phyloP scores from a whole-genome alignment of 2,329 filamentous ascomycete genomes.

The Penicillium sclerotiorum region DNA sequence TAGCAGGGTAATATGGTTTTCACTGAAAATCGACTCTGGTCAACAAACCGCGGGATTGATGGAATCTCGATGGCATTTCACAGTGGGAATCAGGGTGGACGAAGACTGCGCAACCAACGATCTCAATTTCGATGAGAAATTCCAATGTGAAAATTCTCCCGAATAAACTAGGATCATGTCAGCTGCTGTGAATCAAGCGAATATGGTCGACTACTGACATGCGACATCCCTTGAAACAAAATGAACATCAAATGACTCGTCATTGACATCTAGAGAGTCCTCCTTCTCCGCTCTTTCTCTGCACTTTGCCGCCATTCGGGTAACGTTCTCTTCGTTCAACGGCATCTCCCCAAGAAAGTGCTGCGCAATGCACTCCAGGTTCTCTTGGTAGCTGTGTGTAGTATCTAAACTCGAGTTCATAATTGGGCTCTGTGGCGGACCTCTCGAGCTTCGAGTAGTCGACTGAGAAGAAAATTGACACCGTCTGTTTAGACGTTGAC shows the following conservation, averaged over 20 bases:
- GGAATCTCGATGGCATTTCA: slow-evolving; percentile 37
- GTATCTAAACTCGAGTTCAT: not conserved
- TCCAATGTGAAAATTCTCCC: slow-evolving; percentile 47
- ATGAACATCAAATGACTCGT: slow-evolving; percentile 18
- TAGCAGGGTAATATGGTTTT: not conserved
- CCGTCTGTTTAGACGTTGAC: slow-evolving; percentile 52
- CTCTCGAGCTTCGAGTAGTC: slow-evolving; percentile 34
- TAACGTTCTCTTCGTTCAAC: slow-evolving; percentile 15
- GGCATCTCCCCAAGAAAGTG: slow-evolving; percentile 20
- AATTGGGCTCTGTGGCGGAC: too few relatives aligned
- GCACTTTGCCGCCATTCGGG: slow-evolving; percentile 12
- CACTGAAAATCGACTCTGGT: too few relatives aligned
- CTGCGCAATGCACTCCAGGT: slow-evolving; percentile 13
- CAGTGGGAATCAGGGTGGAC: too few relatives aligned
- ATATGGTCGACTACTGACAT: not conserved
- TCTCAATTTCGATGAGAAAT: slow-evolving; percentile 46
- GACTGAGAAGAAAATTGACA: slow-evolving; percentile 48
- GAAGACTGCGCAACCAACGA: too few relatives aligned
- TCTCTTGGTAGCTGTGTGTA: slow-evolving; percentile 2
- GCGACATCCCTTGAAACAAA: slow-evolving; percentile 10
- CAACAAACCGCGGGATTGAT: slow-evolving; percentile 29
- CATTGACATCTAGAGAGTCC: slow-evolving; percentile 8
- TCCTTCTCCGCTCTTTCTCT: slow-evolving; percentile 3
- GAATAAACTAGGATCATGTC: slow-evolving; percentile 38
- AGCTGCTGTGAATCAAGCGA: not conserved